Base-by-base conservation (phyloP, 2,329 filamentous ascomycete species). In the Pyricularia pennisetigena region DNA sequence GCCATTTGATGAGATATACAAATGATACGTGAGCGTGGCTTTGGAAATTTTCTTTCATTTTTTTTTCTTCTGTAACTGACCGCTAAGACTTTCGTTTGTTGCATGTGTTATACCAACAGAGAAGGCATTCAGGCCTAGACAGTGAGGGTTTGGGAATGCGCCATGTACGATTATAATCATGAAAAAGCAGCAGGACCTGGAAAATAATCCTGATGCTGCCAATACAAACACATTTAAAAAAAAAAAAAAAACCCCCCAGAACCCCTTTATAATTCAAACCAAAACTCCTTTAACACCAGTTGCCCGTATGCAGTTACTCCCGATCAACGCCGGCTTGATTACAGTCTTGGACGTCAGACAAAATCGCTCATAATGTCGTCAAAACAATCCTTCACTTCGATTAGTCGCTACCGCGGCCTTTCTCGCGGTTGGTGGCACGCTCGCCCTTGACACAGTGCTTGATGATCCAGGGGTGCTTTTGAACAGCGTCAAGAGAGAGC, bases 1-100 rank as follows among this genome's bases (percentile, higher is more conserved):
- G 75, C 95, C 95, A 2, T 99, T 99, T 79, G 93, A 98, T 78
- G 94, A 98, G 77, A 93, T 99, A 67, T 99, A 97, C 78, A 62
- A 62, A 62, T 62, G 29, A 28, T 5, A 2, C 2, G 24, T 20
- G 59, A 28, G 59, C 26, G 2, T 20, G 4, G 3, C 28, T 8
- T 62, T 62, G 24, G 4, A 7, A 29, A 62, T 8, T 28, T 28
- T 62, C 59, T 28, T 26, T 29, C 16, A 41, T 14, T 5, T 41
- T 16, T 28, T n/a, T 5, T 41, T 16, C 16, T n/a, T 10, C 20
- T 54, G 24, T 9, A 28, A 28, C 59, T 28, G 16, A 20, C 14
- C 59, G 59, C 24, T 28, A 8, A 62, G 24, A 9, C 59, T 28
- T 20, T 28, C 12, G 28, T 62, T 62, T 62, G 29, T 29, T 29